Conservation (phyloP, 345 rosid genomes). For the Psidium guajava region DNA sequence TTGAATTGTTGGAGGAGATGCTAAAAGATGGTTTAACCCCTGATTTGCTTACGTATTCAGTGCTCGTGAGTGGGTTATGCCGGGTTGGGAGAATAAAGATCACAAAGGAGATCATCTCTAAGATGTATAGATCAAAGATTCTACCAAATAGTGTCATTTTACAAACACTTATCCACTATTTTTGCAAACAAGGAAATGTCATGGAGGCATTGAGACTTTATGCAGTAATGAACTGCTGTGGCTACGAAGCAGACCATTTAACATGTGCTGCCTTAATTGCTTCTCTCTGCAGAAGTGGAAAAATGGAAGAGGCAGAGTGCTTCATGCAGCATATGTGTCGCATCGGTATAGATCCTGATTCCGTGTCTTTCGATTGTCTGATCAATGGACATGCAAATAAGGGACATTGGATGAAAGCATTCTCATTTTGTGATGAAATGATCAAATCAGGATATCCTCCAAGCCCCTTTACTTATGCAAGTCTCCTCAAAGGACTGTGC, state of each 20-base stretch:
- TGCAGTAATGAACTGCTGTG: slow-evolving; percentile 44
- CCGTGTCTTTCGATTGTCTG: slow-evolving; percentile 54
- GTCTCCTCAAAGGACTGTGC: slow-evolving; percentile 82
- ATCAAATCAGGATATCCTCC: slow-evolving; percentile 52
- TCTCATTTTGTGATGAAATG: slow-evolving; percentile 74
- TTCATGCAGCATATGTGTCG: slow-evolving; percentile 47
- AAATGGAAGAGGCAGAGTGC: slow-evolving; percentile 48
- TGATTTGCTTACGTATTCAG: slow-evolving; percentile 71
- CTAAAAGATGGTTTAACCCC: slow-evolving; percentile 42
- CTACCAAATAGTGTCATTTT: slow-evolving; percentile 47
- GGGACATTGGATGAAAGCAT: slow-evolving; percentile 51
- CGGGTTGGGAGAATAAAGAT: slow-evolving; percentile 28
- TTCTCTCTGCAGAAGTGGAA: slow-evolving; percentile 64
- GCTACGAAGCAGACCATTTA: slow-evolving; percentile 35
- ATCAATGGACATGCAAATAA: slow-evolving; percentile 50
- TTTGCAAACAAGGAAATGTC: slow-evolving; percentile 39
- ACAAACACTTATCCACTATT: slow-evolving; percentile 46
- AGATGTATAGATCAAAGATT: slow-evolving; percentile 53
- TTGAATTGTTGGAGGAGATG: slow-evolving; percentile 46
- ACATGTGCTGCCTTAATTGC: slow-evolving; percentile 42
- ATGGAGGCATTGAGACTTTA: slow-evolving; percentile 50
- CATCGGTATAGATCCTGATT: slow-evolving; percentile 30
- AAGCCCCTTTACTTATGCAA: slow-evolving; percentile 52
- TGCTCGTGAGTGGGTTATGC: slow-evolving; percentile 68
- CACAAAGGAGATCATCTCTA: slow-evolving; percentile 55